Percentiles rank a stretch among this genome's conserved stretches.
phyloP scores from a whole-genome alignment of 2,329 filamentous ascomycete species.

The Arachnomyces sp. region DNA sequence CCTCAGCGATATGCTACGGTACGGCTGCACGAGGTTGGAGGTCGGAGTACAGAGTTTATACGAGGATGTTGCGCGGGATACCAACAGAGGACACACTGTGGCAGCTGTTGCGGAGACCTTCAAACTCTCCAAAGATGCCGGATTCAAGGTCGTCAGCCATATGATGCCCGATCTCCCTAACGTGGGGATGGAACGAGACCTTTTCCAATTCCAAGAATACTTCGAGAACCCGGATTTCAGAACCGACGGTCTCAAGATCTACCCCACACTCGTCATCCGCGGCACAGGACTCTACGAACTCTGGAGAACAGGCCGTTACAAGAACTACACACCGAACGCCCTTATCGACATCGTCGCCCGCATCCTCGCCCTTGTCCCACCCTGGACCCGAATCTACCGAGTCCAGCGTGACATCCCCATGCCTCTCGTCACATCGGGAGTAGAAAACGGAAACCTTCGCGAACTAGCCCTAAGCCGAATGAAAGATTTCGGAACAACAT shows the following conservation, averaged over 20 bases:
- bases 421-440: conserved; percentile 95
- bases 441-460: conserved; percentile 93
- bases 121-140: conserved; percentile 91
- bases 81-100: conserved; percentile 93
- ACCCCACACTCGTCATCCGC: conserved; percentile 92
- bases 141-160: conserved; percentile 97
- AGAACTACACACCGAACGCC: conserved; percentile 97
- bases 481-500: conserved; percentile 98
- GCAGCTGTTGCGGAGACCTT: conserved; percentile 94
- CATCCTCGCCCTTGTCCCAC: conserved; percentile 89
- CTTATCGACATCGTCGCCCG: conserved; percentile 91
- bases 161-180: conserved; percentile 99
- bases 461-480: conserved; percentile 92
- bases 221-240: conserved; percentile 94
- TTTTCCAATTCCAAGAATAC: conserved; percentile 95
- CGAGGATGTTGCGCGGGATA: conserved; percentile 96
- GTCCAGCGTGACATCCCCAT: conserved; percentile 99
- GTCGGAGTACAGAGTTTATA: conserved; percentile 95
- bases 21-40: conserved; percentile 89
- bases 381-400: conserved; percentile 97
- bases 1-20: conserved; percentile 90
- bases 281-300: conserved; percentile 94
- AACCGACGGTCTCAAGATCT: conserved; percentile 95
- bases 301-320: conserved; percentile 93
- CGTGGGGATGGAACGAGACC: conserved; percentile 93